Base-by-base conservation (phyloP, 2,329 filamentous ascomycete genomes). In the Microcyclospora pomicola region DNA sequence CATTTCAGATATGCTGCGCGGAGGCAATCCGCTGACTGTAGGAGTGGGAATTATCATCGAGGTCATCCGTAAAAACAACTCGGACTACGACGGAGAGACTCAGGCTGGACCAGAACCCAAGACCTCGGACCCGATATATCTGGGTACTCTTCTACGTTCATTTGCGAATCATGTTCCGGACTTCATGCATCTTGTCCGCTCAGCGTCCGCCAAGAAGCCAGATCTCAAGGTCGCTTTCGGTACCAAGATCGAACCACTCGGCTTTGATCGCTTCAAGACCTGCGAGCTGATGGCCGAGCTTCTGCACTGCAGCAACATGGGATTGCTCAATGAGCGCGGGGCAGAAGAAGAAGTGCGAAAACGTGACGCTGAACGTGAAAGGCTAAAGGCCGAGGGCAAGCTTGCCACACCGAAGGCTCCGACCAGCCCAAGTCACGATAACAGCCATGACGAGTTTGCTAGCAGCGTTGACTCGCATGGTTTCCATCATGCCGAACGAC, bases 41-140 rank as follows among this genome's bases (percentile, higher is more conserved):
- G 91, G 91, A 35, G 91, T 98, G 9, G 91, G 91, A 14, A 95
- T 96, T 53, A 75, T 98, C 27, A 98, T 98, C 46, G 91, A 98
- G 62, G 91, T 98, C 33, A 98, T 98, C 57, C 76, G 91, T 43
- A 98, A 98, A 66, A 98, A 98, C 63, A 98, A 98, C 59, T 96
- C 91, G 0, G 91, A 98, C 61, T 98, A 98, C 58, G 91, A 98
- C 50, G 80, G 91, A 1, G 91, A 96, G 50, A 82, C 87, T 50
- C 78, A 87, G 43, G 77, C 81, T 35, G 84, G 86, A 42, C 76
- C 82, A 19, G 82, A 82, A 47, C 75, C 82, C 2, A 69, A 79
- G 38, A 88, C 88, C 0, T 88, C 86, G 36, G 91, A 98, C 53
- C 91, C 91, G 3, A 98, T 98, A 50, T 98, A 96, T 55, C 73